These are phyloP conservation scores for Naganishia albida DNA, from an alignment of 1,284 basidiomycete genomes.

Conservation along the genomic window DNA sequence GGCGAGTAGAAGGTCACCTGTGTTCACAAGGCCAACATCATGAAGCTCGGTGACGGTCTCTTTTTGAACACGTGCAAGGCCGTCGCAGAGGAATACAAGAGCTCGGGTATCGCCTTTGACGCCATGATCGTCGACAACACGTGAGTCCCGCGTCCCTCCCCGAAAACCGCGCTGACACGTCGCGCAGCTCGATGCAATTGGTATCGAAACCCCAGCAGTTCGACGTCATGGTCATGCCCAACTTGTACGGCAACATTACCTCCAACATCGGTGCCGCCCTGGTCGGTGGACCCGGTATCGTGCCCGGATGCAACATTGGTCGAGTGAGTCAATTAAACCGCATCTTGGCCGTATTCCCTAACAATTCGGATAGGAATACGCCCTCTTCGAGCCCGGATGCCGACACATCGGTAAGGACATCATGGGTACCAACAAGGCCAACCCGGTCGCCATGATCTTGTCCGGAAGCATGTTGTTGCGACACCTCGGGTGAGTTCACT, in stretches of 20 bases:
- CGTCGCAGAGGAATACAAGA: constrained; percentile 91
- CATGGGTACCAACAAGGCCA: constrained; percentile 96
- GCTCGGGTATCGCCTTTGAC: constrained; percentile 86
- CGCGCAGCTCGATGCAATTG: constrained; percentile 90
- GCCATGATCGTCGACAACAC: constrained; percentile 99
- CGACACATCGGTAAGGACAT: constrained; percentile 98
- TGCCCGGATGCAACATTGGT: constrained; percentile 97
- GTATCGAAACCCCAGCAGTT: constrained; percentile 94
- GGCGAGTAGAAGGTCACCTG: constrained; percentile 88
- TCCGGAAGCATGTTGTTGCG: constrained; percentile 98
- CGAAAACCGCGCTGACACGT: neutral
- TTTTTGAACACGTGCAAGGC: constrained; percentile 98
- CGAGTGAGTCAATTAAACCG: constrained; percentile 58
- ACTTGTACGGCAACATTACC: constrained; percentile 88
- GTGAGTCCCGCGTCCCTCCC: constrained; percentile 55
- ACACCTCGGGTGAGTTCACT: constrained; percentile 75
- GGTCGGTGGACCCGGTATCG: constrained; percentile 95
- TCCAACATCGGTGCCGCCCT: constrained; percentile 98
- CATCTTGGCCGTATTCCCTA: neutral
- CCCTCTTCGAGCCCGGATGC: constrained; percentile 98
- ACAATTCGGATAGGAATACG: constrained; percentile 70
- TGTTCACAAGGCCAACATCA: constrained; percentile 99
- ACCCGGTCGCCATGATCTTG: constrained; percentile 97
- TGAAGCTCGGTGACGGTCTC: constrained; percentile 99
- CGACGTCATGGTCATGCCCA: constrained; percentile 76